A percentile compares a stretch with the other conserved stretches of the same genome.
Conservation (phyloP, 768 basidiomycete species). For the Amanita rubescens region DNA sequence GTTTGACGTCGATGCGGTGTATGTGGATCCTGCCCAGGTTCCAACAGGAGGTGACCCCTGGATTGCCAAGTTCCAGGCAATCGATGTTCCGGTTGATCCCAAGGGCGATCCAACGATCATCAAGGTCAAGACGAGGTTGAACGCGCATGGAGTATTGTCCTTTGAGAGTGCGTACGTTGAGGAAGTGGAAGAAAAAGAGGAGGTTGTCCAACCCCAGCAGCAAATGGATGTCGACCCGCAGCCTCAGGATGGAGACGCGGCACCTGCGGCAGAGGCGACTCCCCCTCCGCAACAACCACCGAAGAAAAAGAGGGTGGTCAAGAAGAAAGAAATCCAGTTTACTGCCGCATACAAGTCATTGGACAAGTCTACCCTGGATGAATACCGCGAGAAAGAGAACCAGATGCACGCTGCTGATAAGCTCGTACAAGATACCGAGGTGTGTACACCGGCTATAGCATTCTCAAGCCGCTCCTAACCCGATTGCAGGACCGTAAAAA, state of each 20-base stretch:
- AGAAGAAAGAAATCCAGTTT: constrained; percentile 78
- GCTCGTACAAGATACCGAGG: constrained; percentile 97
- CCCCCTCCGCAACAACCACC: constrained; percentile 39
- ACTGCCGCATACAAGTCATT: constrained; percentile 57
- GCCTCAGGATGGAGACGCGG: constrained; percentile 39
- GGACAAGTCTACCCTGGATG: constrained; percentile 57
- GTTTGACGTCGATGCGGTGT: constrained; percentile 84
- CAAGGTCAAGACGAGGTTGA: constrained; percentile 87
- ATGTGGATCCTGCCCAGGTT: constrained; percentile 63
- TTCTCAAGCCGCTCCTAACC: too few species aligned
- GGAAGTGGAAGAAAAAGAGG: constrained; percentile 74
- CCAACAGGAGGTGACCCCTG: constrained; percentile 82
- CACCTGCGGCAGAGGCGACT: constrained; percentile 27
- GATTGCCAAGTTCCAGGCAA: constrained; percentile 76
- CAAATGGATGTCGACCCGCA: constrained; percentile 5
- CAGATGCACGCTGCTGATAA: constrained; percentile 89
- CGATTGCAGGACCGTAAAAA: constrained; percentile 99
- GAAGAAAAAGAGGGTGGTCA: constrained; percentile 83
- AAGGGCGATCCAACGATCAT: constrained; percentile 73
- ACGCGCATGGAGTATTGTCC: constrained; percentile 77
- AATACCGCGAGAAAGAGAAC: constrained; percentile 72
- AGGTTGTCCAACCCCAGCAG: constrained; percentile 19
- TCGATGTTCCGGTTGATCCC: constrained; percentile 63
- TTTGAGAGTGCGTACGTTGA: constrained; percentile 86
- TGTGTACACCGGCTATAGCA: too few species aligned